Percentiles rank a stretch among this genome's conserved stretches.
Conservation (phyloP, 1,139 yeast species). For the Diutina ranongensis region DNA sequence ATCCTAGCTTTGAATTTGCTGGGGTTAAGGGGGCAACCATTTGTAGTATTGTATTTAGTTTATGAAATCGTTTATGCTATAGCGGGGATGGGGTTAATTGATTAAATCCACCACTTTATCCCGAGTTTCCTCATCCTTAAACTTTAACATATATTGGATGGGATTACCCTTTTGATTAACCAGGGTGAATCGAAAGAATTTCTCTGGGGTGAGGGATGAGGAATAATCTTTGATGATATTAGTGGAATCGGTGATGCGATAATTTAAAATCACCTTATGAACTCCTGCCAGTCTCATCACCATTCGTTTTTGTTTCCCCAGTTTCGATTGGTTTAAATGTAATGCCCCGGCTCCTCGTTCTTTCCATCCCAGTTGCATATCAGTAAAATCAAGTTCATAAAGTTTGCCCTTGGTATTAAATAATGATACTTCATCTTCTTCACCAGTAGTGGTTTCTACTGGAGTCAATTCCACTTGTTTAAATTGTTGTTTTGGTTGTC, state of each 20-base stretch:
- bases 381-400: conserved; percentile 59
- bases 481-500: conserved; percentile 17
- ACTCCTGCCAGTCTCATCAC: conserved; percentile 91
- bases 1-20: conserved; percentile 80
- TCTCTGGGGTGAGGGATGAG: conserved; percentile 69
- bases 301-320: conserved; percentile 33
- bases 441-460: conserved; percentile 70
- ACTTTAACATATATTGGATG: conserved; percentile 71
- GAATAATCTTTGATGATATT: conserved; percentile 70
- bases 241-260: conserved; percentile 47
- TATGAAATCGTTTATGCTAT: background rate
- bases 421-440: conserved; percentile 68
- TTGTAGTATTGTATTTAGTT: conserved; percentile 66
- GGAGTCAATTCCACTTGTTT: conserved; percentile 41
- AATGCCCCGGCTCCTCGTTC: conserved; percentile 88
- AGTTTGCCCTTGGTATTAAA: conserved; percentile 68
- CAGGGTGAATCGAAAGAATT: conserved; percentile 59
- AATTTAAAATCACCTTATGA: conserved; percentile 70
- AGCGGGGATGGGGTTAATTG: no score
- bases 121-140: conserved; percentile 53
- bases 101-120: conserved; percentile 45
- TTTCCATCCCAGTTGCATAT: conserved; percentile 76
- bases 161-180: conserved; percentile 47
- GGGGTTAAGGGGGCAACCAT: conserved; percentile 82
- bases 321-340: conserved; percentile 56